A percentile compares a stretch with the other conserved stretches of the same genome.
Conservation (phyloP, 257 asterid genomes). For the Anisodus tanguticus region DNA sequence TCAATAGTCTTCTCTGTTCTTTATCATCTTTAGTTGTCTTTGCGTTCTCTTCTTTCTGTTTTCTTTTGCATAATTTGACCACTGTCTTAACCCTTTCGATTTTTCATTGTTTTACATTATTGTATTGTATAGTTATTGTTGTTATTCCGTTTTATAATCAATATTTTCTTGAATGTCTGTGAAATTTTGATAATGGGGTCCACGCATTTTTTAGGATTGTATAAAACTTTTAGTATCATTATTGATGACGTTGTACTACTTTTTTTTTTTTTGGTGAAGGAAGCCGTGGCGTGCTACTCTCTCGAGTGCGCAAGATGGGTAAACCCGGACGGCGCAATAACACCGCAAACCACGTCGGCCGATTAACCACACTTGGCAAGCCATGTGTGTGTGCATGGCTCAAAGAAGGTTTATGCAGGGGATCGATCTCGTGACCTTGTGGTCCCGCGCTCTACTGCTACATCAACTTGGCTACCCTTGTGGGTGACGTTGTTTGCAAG, state of each 20-base stretch:
- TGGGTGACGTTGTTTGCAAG: background rate
- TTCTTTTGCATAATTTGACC: slow-evolving; percentile 31
- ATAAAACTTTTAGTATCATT: slow-evolving; percentile 2
- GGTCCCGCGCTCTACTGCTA: too few species aligned
- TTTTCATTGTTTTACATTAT: slow-evolving; percentile 17
- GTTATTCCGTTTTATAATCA: slow-evolving; percentile 15
- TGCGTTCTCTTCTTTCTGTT: slow-evolving; percentile 36
- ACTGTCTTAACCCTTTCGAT: background rate
- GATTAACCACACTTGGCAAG: too few species aligned
- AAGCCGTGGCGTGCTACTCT: too few species aligned
- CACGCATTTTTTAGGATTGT: slow-evolving; percentile 16
- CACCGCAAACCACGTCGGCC: too few species aligned
- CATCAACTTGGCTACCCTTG: too few species aligned
- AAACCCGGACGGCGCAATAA: too few species aligned
- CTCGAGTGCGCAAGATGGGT: too few species aligned
- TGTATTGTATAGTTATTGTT: slow-evolving; percentile 4
- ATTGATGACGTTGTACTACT: background rate
- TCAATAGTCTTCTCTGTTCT: slow-evolving; percentile 29
- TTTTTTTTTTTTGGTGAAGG: too few species aligned
- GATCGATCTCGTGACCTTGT: too few species aligned
- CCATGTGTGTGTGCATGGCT: too few species aligned
- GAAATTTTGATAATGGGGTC: slow-evolving; percentile 26
- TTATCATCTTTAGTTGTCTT: slow-evolving; percentile 17
- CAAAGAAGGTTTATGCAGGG: too few species aligned
- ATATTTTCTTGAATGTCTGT: slow-evolving; percentile 24